Conservation (phyloP, 1,284 basidiomycete species). For the Fomitiporia mediterranea region DNA sequence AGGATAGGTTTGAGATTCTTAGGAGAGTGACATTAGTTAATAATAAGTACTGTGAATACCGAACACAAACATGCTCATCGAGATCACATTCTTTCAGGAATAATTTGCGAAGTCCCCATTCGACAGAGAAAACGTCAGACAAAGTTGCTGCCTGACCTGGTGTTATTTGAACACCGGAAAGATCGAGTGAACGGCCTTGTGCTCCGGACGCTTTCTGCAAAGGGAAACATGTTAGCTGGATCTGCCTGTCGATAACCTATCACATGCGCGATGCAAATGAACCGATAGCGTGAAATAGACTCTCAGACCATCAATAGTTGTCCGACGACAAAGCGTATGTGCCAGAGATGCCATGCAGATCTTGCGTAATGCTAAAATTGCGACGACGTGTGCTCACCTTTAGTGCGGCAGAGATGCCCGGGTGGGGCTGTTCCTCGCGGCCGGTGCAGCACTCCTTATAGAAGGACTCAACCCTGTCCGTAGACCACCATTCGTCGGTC, state of each 20-base stretch:
- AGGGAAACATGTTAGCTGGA: background rate
- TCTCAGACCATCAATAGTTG: no score
- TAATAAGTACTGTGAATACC: slow-evolving; percentile 1
- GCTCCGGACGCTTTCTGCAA: slow-evolving; percentile 47
- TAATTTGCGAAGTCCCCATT: slow-evolving; percentile 84
- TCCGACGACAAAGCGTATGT: background rate
- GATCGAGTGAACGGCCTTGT: slow-evolving; percentile 65
- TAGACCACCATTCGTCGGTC: slow-evolving; percentile 69
- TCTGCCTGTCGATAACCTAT: background rate
- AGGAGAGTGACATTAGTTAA: slow-evolving; percentile 17
- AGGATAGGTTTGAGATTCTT: slow-evolving; percentile 86
- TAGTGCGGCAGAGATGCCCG: slow-evolving; percentile 63
- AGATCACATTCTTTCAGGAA: slow-evolving; percentile 78
- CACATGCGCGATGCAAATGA: background rate
- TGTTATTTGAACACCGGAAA: slow-evolving; percentile 74
- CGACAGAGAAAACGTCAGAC: slow-evolving; percentile 84
- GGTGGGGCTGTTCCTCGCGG: slow-evolving; percentile 67
- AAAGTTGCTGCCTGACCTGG: slow-evolving; percentile 70
- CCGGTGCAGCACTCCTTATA: slow-evolving; percentile 78
- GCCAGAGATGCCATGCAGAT: background rate
- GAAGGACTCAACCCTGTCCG: slow-evolving; percentile 76
- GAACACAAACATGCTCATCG: slow-evolving; percentile 63
- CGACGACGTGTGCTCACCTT: slow-evolving; percentile 49
- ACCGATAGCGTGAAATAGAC: no score
- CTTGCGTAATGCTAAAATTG: background rate